Percentiles rank a stretch among this genome's conserved stretches.
These are phyloP conservation scores for Pyrus betulifolia DNA, from an alignment of 306 rosid species.

Conservation along the genomic window DNA sequence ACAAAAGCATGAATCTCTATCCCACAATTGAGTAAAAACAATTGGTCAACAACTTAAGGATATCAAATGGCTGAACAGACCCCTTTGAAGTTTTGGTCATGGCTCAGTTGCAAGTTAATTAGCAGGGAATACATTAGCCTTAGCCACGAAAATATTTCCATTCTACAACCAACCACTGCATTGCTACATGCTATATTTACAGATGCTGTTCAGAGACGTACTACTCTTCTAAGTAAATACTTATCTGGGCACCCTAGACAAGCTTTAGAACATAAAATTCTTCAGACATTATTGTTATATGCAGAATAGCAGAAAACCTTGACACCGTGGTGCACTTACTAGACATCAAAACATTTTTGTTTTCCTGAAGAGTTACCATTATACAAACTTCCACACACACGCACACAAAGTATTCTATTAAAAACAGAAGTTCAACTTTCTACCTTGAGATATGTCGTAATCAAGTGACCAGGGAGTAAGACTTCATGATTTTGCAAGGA, in stretches of 20 bases:
- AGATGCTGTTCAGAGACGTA: background rate
- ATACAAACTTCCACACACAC: background rate
- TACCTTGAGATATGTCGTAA: conserved; percentile 87
- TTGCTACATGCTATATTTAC: background rate
- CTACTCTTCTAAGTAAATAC: background rate
- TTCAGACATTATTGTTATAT: background rate
- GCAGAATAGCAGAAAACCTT: background rate
- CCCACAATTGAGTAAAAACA: background rate
- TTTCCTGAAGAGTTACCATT: background rate
- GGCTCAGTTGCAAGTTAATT: background rate
- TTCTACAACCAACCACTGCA: background rate
- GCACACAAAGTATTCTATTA: background rate
- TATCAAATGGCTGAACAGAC: background rate
- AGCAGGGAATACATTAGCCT: background rate
- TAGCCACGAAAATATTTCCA: background rate
- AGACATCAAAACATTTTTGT: background rate
- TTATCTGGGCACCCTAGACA: background rate
- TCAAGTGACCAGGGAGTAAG: conserved; percentile 88
- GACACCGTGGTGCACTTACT: background rate
- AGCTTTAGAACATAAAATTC: background rate
- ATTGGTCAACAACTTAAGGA: background rate
- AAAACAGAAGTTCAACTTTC: conserved; percentile 1
- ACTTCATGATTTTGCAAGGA: conserved; percentile 93
- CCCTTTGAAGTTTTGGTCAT: background rate
- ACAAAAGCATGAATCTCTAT: background rate